Percentiles rank a stretch among this genome's conserved stretches.
Evolutionary conservation across 257 asterid species (phyloP).

Genomic region (Linderniella brevidens): DNA sequence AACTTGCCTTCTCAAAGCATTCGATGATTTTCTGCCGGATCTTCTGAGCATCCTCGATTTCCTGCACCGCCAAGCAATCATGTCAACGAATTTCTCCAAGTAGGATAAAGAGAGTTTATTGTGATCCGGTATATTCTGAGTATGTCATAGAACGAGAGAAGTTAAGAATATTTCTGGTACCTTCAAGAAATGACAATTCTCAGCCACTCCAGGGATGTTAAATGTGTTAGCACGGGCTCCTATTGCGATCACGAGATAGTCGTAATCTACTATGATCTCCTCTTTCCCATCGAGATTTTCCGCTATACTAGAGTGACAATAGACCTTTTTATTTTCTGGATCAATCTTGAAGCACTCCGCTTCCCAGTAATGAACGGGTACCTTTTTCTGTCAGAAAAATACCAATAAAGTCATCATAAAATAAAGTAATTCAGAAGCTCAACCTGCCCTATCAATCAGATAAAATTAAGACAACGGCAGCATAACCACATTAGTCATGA

Average conservation of each 20-base stretch:
- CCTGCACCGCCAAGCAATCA: constrained; percentile 28
- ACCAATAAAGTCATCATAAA: constrained; percentile 2
- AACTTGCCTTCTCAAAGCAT: constrained; percentile 79
- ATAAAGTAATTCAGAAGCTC: constrained; percentile 1
- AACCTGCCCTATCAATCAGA: not conserved
- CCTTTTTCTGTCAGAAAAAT: constrained; percentile 47
- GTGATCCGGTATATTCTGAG: not conserved
- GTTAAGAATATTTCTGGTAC: constrained; percentile 12
- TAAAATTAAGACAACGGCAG: not conserved
- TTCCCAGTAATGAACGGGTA: constrained; percentile 51
- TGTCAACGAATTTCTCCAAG: constrained; percentile 9
- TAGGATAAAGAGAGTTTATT: not conserved
- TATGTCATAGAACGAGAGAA: not conserved
- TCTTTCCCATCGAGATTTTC: constrained; percentile 38
- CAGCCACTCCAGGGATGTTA: constrained; percentile 92
- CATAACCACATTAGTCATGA: no score
- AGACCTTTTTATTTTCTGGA: constrained; percentile 57
- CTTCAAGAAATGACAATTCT: constrained; percentile 83
- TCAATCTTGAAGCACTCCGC: constrained; percentile 68
- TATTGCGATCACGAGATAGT: constrained; percentile 69
- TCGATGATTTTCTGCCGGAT: constrained; percentile 74
- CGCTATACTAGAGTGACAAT: constrained; percentile 47
- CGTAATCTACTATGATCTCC: constrained; percentile 75
- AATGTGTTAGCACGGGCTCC: constrained; percentile 95
- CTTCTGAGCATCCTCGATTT: constrained; percentile 92